Base-by-base conservation (phyloP, 139 green algal species). In the Chlorella sp. region DNA sequence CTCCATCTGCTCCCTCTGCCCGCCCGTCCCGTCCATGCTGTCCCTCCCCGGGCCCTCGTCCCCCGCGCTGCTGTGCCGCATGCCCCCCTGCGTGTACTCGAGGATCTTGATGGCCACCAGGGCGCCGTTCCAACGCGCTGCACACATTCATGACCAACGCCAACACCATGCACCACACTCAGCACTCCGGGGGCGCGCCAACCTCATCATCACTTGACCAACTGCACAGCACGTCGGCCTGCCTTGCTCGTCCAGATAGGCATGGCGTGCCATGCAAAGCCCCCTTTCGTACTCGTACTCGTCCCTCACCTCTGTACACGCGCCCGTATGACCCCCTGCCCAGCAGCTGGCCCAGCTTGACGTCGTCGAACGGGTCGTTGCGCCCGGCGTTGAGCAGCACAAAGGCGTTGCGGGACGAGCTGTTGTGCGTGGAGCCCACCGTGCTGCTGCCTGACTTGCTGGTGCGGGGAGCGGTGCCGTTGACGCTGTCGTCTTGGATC, bases 31-130 rank as follows among this genome's bases (percentile, higher is more conserved):
- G n/a, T n/a, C n/a, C n/a, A n/a, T n/a, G 24, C 62, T 36, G 6
- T 63, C 64, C 17, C 51, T 32, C 23, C 35, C 73, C 35, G 51
- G 71, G 49, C 69, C 55, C 59, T 63, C 55, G 22, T 67, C 23
- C 61, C 14, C n/a, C 27, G 29, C 63, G n/a, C n/a, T n/a, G n/a
- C n/a, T n/a, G n/a, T n/a, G n/a, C n/a, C n/a, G n/a, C 64, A n/a
- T 66, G 42, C 36, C 10, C n/a, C n/a, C 0, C 65, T 74, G 31
- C n/a, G 61, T 5, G 24, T 78, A 79, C 67, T 91, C 85, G 17
- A 93, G 77, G 17, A 93, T 83, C 76, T 95, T 95, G 24, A 95
- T 85, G 0, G 90, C 90, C 34, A 94, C 88, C n/a, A 73, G 67
- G 31, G 77, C 80, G 35, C 87, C 87, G 67, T 91, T 89, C 90